Evolutionary conservation across 352 stramenopile species (phyloP).

Genomic region (Globisporangium takayamanum): DNA sequence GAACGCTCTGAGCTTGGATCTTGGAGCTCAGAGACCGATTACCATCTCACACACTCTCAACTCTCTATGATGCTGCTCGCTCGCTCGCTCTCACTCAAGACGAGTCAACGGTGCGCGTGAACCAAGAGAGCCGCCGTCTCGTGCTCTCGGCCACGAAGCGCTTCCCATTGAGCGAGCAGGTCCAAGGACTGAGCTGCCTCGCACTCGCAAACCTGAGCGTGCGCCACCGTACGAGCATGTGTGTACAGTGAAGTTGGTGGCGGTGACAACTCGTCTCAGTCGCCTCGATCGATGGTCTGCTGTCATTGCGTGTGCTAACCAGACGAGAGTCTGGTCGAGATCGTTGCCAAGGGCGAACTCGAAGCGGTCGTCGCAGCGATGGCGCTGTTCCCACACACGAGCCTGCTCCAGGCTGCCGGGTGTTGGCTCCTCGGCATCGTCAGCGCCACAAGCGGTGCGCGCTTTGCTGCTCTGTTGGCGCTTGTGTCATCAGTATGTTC

Average conservation of each 20-base stretch:
- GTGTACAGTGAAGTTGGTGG: not conserved
- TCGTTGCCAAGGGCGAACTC: conserved; percentile 47
- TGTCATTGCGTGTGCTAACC: not conserved
- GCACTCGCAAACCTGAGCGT: conserved; percentile 53
- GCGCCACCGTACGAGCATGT: conserved; percentile 26
- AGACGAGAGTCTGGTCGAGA: conserved; percentile 51
- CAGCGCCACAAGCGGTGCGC: conserved; percentile 37
- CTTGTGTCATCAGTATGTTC: too few species aligned
- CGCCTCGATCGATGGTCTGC: too few species aligned
- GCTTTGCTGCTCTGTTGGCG: too few species aligned
- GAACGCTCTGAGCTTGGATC: too few species aligned
- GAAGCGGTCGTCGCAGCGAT: conserved; percentile 43
- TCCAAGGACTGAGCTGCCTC: conserved; percentile 46
- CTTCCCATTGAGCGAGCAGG: conserved; percentile 49
- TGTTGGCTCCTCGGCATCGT: conserved; percentile 49
- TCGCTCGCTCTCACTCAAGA: conserved; percentile 15
- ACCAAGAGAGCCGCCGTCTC: conserved; percentile 40
- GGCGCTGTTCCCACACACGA: conserved; percentile 35
- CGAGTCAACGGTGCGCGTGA: conserved; percentile 39
- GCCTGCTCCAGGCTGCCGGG: conserved; percentile 40
- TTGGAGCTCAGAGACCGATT: too few species aligned
- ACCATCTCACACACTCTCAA: not conserved
- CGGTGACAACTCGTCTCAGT: not conserved
- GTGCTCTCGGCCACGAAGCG: conserved; percentile 53
- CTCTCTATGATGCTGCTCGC: not conserved